phyloP scores from a whole-genome alignment of 2,329 filamentous ascomycete genomes.

The Alternaria alternata region DNA sequence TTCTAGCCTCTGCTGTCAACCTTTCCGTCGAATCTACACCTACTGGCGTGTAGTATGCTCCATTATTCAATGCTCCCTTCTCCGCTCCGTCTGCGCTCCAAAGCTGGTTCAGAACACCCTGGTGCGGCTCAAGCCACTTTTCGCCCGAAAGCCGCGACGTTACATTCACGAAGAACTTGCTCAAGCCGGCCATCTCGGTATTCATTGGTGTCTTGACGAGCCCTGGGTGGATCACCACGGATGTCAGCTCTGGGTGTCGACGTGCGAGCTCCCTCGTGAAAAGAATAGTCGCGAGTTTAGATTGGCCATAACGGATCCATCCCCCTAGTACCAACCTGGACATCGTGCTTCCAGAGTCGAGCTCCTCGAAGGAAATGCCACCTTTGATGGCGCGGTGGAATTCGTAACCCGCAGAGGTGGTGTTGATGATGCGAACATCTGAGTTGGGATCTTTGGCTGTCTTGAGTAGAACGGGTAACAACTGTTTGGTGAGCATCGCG shows the following conservation, averaged over 20 bases:
- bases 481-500: constrained; percentile 56
- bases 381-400: constrained; percentile 19
- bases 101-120: constrained; percentile 49
- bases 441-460: constrained; percentile 49
- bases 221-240: constrained; percentile 58
- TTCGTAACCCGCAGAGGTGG: constrained; percentile 24
- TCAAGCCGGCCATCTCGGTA: constrained; percentile 24
- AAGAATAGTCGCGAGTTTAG: constrained; percentile 61
- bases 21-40: constrained; percentile 20
- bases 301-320: constrained; percentile 56
- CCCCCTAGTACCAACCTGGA: constrained; percentile 36
- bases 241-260: constrained; percentile 56
- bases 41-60: constrained; percentile 49
- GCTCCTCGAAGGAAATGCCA: constrained; percentile 45
- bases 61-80: constrained; percentile 44
- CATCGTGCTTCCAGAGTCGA: constrained; percentile 14
- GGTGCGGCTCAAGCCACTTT: background rate
- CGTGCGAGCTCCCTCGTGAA: constrained; percentile 54
- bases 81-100: constrained; percentile 46
- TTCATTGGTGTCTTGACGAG: constrained; percentile 56
- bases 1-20: constrained; percentile 16
- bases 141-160: constrained; percentile 5
- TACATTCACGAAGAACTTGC: constrained; percentile 20
- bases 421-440: too few relatives aligned
- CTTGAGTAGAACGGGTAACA: constrained; percentile 53